Conservation (phyloP, 768 basidiomycete genomes). For the Tephrocybe sp. region DNA sequence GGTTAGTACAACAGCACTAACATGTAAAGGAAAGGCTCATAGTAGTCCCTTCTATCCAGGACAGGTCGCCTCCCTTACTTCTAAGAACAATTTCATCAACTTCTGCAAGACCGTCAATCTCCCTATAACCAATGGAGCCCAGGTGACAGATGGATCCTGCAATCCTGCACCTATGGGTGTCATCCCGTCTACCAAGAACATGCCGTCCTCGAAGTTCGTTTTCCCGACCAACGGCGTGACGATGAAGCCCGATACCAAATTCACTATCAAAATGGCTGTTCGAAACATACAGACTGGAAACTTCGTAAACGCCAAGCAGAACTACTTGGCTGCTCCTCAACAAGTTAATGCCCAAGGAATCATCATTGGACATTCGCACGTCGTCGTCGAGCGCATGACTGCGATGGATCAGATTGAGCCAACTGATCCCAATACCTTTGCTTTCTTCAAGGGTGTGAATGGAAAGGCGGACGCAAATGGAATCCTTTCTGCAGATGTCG, state of each 20-base stretch:
- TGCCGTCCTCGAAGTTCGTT: conserved; percentile 49
- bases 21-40: neutral
- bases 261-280: conserved; percentile 51
- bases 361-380: conserved; percentile 57
- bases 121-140: conserved; percentile 54
- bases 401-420: conserved; percentile 42
- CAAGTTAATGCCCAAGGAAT: conserved; percentile 32
- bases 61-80: conserved; percentile 51
- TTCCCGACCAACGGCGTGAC: conserved; percentile 41
- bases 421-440: conserved; percentile 49
- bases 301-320: conserved; percentile 54
- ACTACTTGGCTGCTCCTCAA: conserved; percentile 44
- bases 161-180: conserved; percentile 58
- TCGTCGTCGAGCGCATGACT: conserved; percentile 50
- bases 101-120: conserved; percentile 44
- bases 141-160: conserved; percentile 51
- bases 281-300: conserved; percentile 45
- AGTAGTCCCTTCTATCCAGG: conserved; percentile 24
- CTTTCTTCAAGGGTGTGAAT: conserved; percentile 58
- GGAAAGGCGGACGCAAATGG: conserved; percentile 41
- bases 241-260: conserved; percentile 43
- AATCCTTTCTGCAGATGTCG: conserved; percentile 48
- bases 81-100: conserved; percentile 63
- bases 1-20: conserved; percentile 18
- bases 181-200: conserved; percentile 44